These are phyloP conservation scores for Zygotorulaspora mrakii DNA, from an alignment of 1,139 yeast genomes.

Conservation along the genomic window DNA sequence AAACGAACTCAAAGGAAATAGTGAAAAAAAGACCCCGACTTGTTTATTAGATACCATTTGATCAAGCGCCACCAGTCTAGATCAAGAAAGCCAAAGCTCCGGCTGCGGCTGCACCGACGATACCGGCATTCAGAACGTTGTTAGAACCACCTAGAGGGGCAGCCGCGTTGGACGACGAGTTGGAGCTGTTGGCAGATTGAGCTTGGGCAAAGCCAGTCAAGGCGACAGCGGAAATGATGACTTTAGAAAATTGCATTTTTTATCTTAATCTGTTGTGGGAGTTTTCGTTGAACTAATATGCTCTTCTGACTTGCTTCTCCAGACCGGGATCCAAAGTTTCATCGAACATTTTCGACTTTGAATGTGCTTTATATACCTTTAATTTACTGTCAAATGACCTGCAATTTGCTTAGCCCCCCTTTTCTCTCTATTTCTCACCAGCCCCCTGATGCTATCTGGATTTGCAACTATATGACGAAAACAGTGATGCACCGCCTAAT, in stretches of 20 bases:
- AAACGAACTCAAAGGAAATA: constrained; percentile 8
- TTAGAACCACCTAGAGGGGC: constrained; percentile 15
- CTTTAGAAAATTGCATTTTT: constrained; percentile 26
- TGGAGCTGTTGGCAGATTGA: constrained; percentile 12
- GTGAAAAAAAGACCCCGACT: neutral
- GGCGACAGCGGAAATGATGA: constrained; percentile 25
- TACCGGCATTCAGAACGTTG: constrained; percentile 16
- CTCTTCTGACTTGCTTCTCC: too few species aligned
- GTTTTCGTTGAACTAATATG: too few species aligned
- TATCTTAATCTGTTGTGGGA: too few species aligned
- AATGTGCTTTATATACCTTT: constrained; percentile 2
- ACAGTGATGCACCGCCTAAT: neutral
- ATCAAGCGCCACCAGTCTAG: constrained; percentile 6
- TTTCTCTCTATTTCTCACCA: too few species aligned
- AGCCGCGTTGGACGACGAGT: constrained; percentile 13
- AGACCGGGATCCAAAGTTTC: neutral
- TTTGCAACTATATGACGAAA: constrained; percentile 3
- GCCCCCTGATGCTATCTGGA: constrained; percentile 2
- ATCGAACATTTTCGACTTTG: neutral
- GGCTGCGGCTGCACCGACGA: constrained; percentile 28
- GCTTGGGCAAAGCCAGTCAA: constrained; percentile 19
- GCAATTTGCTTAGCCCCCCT: constrained; percentile 3
- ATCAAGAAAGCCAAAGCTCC: constrained; percentile 32
- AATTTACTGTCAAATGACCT: too few species aligned
- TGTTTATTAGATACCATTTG: too few species aligned